Base-by-base conservation (phyloP, 176 grass and related monocot species). In the Aegilops umbellulata region DNA sequence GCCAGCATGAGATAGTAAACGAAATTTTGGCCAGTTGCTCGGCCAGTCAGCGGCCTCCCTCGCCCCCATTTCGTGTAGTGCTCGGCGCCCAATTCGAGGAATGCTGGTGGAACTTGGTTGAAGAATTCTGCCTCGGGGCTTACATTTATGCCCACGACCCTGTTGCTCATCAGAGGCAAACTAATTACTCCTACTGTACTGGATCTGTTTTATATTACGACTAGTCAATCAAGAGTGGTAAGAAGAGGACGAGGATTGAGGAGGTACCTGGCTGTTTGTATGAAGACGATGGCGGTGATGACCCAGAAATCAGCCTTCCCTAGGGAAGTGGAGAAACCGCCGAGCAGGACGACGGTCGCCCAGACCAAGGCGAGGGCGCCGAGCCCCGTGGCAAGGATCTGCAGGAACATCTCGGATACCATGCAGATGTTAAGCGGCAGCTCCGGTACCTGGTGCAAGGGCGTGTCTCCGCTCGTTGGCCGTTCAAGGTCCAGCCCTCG, bases 321-420 rank as follows among this genome's bases (percentile, higher is more conserved):
- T 5, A 79, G 22, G 26, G 12, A 78, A 61, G 6, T 14, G 5
- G 76, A 78, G 53, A 78, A 78, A 22, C 53, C 53, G 5, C 76
- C 76, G 2, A 78, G 76, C 55, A 78, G 76, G 69, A 44, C 69
- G 22, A 73, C 69, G 20, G 69, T 73, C 20, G 36, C 36, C 36
- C 36, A 73, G 22, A 78, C 55, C 2, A 61, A 38, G 31, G 22
- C 20, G 76, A 78, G 76, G 5, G 53, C 22, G 31, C 76, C 76
- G 31, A 78, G 51, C 31, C 76, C 76, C 22, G 76, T 60, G 31
- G 77, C 57, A 63, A 79, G 77, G 77, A 79, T 79, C 57, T 60
- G 57, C 57, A 79, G 22, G 57, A 79, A 79, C 32, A 62, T 13
- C 53, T 79, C 77, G 11, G 32, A 25, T 79, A 79, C 77, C 32